phyloP scores from a whole-genome alignment of 441 rosid species.

The Brassica balearica region DNA sequence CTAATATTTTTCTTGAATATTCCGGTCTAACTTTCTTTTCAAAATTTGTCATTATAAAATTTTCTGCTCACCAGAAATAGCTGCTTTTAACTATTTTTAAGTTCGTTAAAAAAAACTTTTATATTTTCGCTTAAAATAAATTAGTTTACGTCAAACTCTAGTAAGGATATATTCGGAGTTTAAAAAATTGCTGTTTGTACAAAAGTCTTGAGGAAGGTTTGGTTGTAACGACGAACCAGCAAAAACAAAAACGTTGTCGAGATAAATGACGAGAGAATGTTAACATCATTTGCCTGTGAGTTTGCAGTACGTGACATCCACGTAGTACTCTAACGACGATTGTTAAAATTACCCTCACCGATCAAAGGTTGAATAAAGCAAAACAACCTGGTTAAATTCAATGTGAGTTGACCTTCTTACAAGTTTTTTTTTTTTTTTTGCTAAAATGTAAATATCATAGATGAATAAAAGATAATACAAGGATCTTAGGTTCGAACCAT shows the following conservation, averaged over 20 bases:
- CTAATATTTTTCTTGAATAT: conserved; percentile 37
- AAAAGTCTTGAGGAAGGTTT: conserved; percentile 12
- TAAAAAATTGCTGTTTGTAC: neutral
- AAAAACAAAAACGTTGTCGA: conserved; percentile 30
- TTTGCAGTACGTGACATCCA: neutral
- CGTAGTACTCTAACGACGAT: conserved; percentile 19
- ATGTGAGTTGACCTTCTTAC: conserved; percentile 33
- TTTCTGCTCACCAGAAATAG: conserved; percentile 23
- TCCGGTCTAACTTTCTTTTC: conserved; percentile 48
- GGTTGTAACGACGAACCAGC: conserved; percentile 39
- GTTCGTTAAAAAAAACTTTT: too few relatives aligned
- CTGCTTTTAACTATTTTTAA: neutral
- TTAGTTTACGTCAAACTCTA: neutral
- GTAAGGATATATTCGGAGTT: conserved; percentile 27
- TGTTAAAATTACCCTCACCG: conserved; percentile 17
- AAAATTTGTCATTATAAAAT: neutral
- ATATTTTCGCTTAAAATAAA: neutral
- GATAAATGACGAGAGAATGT: conserved; percentile 22
- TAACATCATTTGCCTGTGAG: conserved; percentile 41
- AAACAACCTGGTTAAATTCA: conserved; percentile 7
- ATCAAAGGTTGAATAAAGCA: too few relatives aligned
- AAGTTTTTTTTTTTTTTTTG: too few relatives aligned
- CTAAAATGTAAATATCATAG: too few relatives aligned
- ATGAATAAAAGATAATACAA: too few relatives aligned
- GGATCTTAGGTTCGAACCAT: too few relatives aligned